Base-by-base conservation (phyloP, 1,139 yeast species). In the Nakaseomyces uthaithaninus region DNA sequence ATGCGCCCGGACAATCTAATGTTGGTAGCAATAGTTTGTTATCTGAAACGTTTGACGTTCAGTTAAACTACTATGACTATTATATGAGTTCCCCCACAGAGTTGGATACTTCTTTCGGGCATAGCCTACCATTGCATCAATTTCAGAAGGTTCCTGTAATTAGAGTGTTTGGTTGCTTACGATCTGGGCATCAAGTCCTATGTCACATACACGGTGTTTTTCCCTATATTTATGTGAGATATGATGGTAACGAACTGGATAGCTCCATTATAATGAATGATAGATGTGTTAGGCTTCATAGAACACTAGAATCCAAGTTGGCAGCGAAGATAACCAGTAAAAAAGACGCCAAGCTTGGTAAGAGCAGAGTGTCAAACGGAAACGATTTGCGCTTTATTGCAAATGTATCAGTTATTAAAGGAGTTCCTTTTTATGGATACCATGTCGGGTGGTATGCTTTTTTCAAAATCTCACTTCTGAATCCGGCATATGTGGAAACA, bases 151-250 rank as follows among this genome's bases (percentile, higher is more conserved):
- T 82, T 0, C 97, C 97, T 0, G 66, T 86, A 0, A 64, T 87
- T 2, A 65, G 98, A 38, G 63, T 91, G 0, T 91, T 78, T 60
- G 96, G 96, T 0, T 70, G 75, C 11, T 49, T 77, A 1, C 67
- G 68, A 0, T 64, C 72, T 0, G 83, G 81, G 0, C 75, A 73
- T 49, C 71, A 72, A 19, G 66, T 72, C 16, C 55, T 76, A 12
- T 69, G 83, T 1, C 96, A 91, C 57, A 66, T 93, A 9, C 97
- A 89, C 63, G 91, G 93, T 40, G 75, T 75, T 18, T 84, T 70
- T 49, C 98, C 97, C 0, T 91, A 91, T 54, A 52, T 91, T 6
- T 87, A 73, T 54, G 66, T 89, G 2, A 77, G 75, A 31, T 80
- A 72, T 50, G 64, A 63, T 34, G 76, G 73, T 0, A 50, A 61